These are phyloP conservation scores for Fusarium hainanense DNA, from an alignment of 2,329 filamentous ascomycete species.

Conservation along the genomic window DNA sequence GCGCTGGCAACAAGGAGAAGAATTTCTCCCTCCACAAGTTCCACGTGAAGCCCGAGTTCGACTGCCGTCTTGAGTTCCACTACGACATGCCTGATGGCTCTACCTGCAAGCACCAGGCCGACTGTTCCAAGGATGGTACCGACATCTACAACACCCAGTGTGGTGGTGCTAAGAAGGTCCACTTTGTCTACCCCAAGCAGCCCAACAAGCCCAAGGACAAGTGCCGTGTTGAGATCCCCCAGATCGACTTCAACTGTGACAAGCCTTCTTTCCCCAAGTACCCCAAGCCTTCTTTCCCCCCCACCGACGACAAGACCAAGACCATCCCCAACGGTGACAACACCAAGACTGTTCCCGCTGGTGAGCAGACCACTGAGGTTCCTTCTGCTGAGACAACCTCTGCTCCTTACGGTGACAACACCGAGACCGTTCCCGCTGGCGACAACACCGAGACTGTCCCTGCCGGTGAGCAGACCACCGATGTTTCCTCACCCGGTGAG, in stretches of 20 bases:
- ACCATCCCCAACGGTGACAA: slow-evolving; percentile 29
- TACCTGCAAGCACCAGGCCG: slow-evolving; percentile 80
- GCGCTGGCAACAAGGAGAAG: slow-evolving; percentile 42
- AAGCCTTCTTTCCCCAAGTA: slow-evolving; percentile 43
- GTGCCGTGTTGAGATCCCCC: slow-evolving; percentile 80
- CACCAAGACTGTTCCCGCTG: slow-evolving; percentile 19
- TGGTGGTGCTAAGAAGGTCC: slow-evolving; percentile 87
- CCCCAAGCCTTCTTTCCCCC: slow-evolving; percentile 20
- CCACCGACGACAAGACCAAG: slow-evolving; percentile 53
- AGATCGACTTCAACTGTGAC: slow-evolving; percentile 79
- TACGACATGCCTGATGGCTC: slow-evolving; percentile 88
- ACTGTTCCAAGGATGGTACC: slow-evolving; percentile 75
- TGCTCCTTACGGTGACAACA: slow-evolving; percentile 18
- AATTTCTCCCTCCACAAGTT: slow-evolving; percentile 81
- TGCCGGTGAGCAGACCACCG: slow-evolving; percentile 25
- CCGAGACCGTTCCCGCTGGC: slow-evolving; percentile 23
- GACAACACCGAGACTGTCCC: slow-evolving; percentile 30
- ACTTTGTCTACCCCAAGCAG: slow-evolving; percentile 73
- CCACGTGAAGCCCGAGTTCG: slow-evolving; percentile 77
- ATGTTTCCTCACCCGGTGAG: slow-evolving; percentile 5
- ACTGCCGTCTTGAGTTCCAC: slow-evolving; percentile 84
- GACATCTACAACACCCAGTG: slow-evolving; percentile 87
- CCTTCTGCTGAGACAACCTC: slow-evolving; percentile 23
- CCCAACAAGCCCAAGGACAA: slow-evolving; percentile 61
- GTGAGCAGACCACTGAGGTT: slow-evolving; percentile 6